Conservation (phyloP, 1,284 basidiomycete genomes). For the Ustilago sp. region DNA sequence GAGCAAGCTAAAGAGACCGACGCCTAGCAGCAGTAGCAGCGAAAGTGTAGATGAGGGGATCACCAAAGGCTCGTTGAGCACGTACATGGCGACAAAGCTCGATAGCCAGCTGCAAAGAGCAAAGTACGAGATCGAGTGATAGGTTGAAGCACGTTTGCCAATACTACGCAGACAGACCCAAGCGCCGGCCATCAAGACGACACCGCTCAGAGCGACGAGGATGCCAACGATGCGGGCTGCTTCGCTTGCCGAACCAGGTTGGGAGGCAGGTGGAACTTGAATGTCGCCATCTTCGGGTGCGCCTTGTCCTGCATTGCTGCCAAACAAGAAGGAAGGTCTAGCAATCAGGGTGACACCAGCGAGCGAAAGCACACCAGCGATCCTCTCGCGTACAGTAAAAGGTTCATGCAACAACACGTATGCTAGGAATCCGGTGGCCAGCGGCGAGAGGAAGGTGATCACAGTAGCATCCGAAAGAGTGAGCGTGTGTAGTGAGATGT, state of each 20-base stretch:
- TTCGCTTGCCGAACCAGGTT: conserved; percentile 22
- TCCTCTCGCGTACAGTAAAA: conserved; percentile 75
- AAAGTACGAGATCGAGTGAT: conserved; percentile 79
- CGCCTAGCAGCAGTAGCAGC: conserved; percentile 34
- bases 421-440: conserved; percentile 77
- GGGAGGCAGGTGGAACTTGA: conserved; percentile 15
- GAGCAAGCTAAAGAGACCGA: conserved; percentile 51
- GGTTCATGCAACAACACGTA: conserved; percentile 77
- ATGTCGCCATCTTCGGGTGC: conserved; percentile 44
- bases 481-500: conserved; percentile 78
- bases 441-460: conserved; percentile 80
- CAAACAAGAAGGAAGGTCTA: conserved; percentile 51
- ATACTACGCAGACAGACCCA: conserved; percentile 78
- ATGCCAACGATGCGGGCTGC: conserved; percentile 33
- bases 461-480: conserved; percentile 81
- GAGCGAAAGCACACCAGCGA: conserved; percentile 77
- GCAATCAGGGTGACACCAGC: conserved; percentile 76
- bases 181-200: conserved; percentile 76
- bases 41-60: conserved; percentile 31
- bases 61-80: conserved; percentile 40
- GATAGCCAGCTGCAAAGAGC: conserved; percentile 76
- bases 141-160: conserved; percentile 78
- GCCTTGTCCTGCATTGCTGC: conserved; percentile 22
- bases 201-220: conserved; percentile 75
- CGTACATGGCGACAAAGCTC: conserved; percentile 70